These are phyloP conservation scores for Pinus albicaulis DNA, from an alignment of 75 land plant species.

Conservation along the genomic window DNA sequence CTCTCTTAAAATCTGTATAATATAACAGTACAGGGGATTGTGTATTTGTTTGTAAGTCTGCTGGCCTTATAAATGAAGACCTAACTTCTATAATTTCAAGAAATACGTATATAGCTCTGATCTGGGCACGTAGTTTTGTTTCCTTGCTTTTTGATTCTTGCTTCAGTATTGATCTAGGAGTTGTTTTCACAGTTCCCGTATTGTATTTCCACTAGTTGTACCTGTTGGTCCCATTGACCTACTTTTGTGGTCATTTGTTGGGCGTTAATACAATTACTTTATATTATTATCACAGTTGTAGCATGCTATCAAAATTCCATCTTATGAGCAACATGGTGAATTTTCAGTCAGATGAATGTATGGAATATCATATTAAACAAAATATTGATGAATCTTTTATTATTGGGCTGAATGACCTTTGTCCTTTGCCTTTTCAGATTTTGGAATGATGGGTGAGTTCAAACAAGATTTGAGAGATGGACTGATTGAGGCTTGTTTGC, in stretches of 20 bases:
- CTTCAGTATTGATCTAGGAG: background rate
- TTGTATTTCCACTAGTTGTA: too few species aligned
- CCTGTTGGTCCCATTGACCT: too few species aligned
- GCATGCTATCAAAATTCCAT: too few species aligned
- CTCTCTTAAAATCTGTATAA: conserved; percentile 1
- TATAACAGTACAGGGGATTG: background rate
- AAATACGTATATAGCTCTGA: too few species aligned
- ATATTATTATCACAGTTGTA: too few species aligned
- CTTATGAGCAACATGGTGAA: too few species aligned
- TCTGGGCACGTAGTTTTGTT: background rate
- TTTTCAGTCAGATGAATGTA: too few species aligned
- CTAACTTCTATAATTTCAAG: background rate
- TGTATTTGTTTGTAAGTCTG: background rate
- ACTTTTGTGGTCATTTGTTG: too few species aligned
- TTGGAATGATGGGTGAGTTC: conserved; percentile 99
- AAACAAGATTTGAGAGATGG: conserved; percentile 82
- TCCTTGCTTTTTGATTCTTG: background rate
- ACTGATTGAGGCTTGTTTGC: conserved; percentile 92
- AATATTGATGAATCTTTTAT: too few species aligned
- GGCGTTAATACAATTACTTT: too few species aligned
- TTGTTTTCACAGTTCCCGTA: too few species aligned
- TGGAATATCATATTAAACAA: too few species aligned
- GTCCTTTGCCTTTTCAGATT: conserved; percentile 52
- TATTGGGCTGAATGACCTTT: background rate
- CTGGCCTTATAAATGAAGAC: background rate